These are phyloP conservation scores for Orychophragmus violaceus DNA, from an alignment of 345 rosid genomes.

Conservation along the genomic window DNA sequence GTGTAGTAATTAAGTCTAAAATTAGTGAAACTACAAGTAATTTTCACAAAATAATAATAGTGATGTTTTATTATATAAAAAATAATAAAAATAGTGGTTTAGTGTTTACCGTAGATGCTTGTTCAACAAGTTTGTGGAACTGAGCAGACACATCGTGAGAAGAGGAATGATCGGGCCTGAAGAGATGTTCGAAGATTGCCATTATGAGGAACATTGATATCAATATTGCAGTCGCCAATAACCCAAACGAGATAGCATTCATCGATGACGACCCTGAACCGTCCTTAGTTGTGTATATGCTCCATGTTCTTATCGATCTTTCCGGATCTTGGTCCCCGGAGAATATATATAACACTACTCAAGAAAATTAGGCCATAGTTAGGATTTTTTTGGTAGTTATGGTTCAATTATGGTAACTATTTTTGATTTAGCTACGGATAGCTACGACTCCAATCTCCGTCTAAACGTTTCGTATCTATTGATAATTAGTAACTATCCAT, in stretches of 20 bases:
- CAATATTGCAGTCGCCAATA: conserved; percentile 74
- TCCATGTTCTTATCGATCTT: conserved; percentile 47
- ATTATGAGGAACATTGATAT: conserved; percentile 72
- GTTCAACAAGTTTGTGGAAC: background rate
- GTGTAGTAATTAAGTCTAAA: too few relatives aligned
- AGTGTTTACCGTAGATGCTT: conserved; percentile 1
- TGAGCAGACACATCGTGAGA: conserved; percentile 22
- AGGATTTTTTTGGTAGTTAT: conserved; percentile 40
- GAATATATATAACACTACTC: background rate
- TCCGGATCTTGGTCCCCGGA: conserved; percentile 10
- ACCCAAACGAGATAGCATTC: conserved; percentile 71
- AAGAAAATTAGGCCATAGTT: background rate
- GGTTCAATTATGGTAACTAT: too few relatives aligned
- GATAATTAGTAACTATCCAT: too few relatives aligned
- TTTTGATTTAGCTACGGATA: too few relatives aligned
- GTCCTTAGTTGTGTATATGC: conserved; percentile 44
- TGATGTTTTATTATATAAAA: background rate
- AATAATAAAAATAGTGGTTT: too few relatives aligned
- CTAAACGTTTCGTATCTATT: too few relatives aligned
- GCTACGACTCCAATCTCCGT: too few relatives aligned
- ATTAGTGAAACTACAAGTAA: too few relatives aligned
- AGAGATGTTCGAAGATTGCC: conserved; percentile 78
- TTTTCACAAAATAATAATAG: too few relatives aligned
- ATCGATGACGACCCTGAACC: conserved; percentile 46
- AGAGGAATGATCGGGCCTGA: conserved; percentile 46